These are phyloP conservation scores for Globisporangium splendens DNA, from an alignment of 352 stramenopile genomes.

Conservation along the genomic window DNA sequence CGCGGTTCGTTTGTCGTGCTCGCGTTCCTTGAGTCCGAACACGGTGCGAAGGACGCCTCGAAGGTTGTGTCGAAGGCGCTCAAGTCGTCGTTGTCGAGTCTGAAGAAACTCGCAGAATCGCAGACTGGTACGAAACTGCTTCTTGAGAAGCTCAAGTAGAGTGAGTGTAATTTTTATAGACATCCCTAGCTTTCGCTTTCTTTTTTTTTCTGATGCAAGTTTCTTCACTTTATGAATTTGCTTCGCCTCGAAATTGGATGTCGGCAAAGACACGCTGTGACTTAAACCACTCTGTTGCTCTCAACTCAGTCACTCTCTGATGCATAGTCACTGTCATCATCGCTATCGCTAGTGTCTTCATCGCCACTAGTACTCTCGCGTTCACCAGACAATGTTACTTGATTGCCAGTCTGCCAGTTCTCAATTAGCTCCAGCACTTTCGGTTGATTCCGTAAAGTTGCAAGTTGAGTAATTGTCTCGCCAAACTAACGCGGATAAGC, in stretches of 20 bases:
- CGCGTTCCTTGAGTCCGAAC: conserved; percentile 68
- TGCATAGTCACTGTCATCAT: conserved; percentile 15
- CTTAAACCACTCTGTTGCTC: too few species aligned
- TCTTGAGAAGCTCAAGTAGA: conserved; percentile 76
- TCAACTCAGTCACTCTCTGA: conserved; percentile 8
- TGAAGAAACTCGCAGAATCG: conserved; percentile 53
- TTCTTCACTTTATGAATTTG: conserved; percentile 6
- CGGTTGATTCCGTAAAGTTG: conserved; percentile 32
- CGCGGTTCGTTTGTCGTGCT: conserved; percentile 83
- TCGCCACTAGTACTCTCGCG: conserved; percentile 9
- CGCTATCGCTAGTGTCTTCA: conserved; percentile 15
- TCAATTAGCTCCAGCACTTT: conserved; percentile 34
- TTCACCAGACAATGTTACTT: conserved; percentile 21
- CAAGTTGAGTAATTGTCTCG: conserved; percentile 49
- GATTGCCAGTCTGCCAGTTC: conserved; percentile 38
- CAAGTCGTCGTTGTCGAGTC: conserved; percentile 44
- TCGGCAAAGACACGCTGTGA: too few species aligned
- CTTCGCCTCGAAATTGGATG: not conserved
- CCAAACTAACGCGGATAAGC: conserved; percentile 38
- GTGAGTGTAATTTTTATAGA: conserved; percentile 17
- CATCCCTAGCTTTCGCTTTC: conserved; percentile 11
- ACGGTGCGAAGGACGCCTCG: conserved; percentile 40
- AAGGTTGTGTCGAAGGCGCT: conserved; percentile 62
- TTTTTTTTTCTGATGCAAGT: conserved; percentile 22
- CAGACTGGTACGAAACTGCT: conserved; percentile 83